A percentile compares a stretch with the other conserved stretches of the same genome.
These are phyloP conservation scores for Coniochaeta ligniaria DNA, from an alignment of 2,329 filamentous ascomycete genomes.

Conservation along the genomic window DNA sequence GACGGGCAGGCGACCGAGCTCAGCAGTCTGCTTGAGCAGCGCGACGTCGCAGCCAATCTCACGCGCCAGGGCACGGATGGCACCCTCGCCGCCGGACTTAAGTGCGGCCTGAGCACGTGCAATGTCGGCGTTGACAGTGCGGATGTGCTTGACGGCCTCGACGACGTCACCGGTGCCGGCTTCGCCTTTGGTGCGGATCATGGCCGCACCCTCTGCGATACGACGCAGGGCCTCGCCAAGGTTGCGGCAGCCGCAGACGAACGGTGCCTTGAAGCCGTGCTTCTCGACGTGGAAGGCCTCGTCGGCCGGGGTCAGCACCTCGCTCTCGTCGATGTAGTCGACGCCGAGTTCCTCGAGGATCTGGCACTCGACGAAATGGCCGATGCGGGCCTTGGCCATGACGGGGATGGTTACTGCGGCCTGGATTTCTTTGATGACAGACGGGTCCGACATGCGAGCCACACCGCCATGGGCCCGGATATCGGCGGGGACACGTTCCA, in stretches of 20 bases:
- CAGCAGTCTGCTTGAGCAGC: slow-evolving; percentile 78
- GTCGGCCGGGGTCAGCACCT: slow-evolving; percentile 94
- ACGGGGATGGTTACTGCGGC: slow-evolving; percentile 91
- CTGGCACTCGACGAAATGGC: slow-evolving; percentile 97
- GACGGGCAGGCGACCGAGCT: slow-evolving; percentile 81
- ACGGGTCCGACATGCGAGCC: slow-evolving; percentile 91
- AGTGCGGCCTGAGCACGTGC: slow-evolving; percentile 72
- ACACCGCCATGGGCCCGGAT: slow-evolving; percentile 91
- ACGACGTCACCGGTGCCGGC: slow-evolving; percentile 95
- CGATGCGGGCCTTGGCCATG: slow-evolving; percentile 98
- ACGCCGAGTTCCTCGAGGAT: slow-evolving; percentile 92
- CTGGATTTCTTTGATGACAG: slow-evolving; percentile 95
- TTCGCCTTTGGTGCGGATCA: slow-evolving; percentile 99
- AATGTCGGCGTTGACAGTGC: slow-evolving; percentile 80
- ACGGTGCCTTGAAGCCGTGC: slow-evolving; percentile 72
- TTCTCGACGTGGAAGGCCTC: slow-evolving; percentile 89
- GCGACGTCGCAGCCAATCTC: slow-evolving; percentile 73
- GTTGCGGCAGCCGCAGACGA: slow-evolving; percentile 94
- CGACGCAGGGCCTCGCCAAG: slow-evolving; percentile 87
- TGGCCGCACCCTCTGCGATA: slow-evolving; percentile 89
- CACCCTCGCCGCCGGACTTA: slow-evolving; percentile 39
- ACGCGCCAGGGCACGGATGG: slow-evolving; percentile 65
- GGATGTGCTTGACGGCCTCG: slow-evolving; percentile 94
- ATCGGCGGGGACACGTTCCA: slow-evolving; percentile 94
- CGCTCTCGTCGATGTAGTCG: slow-evolving; percentile 97